Evolutionary conservation across 352 stramenopile genomes (phyloP), one percentile per base, ranked within the genome.

Genomic region (Phytopythium mirpurense): DNA sequence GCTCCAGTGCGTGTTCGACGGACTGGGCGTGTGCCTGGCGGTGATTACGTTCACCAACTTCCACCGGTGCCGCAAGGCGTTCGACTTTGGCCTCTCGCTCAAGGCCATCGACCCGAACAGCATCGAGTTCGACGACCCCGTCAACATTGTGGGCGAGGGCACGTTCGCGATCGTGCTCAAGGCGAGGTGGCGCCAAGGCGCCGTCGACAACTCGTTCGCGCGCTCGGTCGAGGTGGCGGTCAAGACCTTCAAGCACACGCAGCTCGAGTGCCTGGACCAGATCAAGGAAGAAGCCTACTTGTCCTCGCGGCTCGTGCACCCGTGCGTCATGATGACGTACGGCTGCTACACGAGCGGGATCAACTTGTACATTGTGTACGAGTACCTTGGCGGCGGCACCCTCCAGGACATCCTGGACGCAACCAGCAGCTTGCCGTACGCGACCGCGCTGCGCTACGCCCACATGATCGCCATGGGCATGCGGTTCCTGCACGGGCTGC

Each of bases 261-360:
- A 87, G 43, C 85, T 89, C 23, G 78, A 88, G 52, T 84, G 72
- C 10, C 58, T 92, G 21, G 80, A 92, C 47, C 72, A 87, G 47
- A 83, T 90, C 56, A 88, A 92, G 49, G 81, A 92, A 49, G 81
- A 92, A 56, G 81, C 81, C 3, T 90, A 92, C 37, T 50, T 92
- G 26, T 85, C 81, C 32, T 92, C 78, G 8, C 86, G 86, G 51
- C 54, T 92, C 27, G 66, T 90, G 26, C 81, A 92, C 26, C 81
- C 78, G 19, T 88, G 78, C 50, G 77, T 92, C 24, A 92, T 92
- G 81, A 83, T 85, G 65, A 92, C 81, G 14, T 92, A 92, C 29
- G 81, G 81, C 0, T 92, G 81, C 56, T 92, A 88, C 57, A 92
- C 81, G 12, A 88, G 63, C 29, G 78, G 78, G 4, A 87, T 74